phyloP scores from a whole-genome alignment of 2,329 filamentous ascomycete species.

The Trichoderma gracile region DNA sequence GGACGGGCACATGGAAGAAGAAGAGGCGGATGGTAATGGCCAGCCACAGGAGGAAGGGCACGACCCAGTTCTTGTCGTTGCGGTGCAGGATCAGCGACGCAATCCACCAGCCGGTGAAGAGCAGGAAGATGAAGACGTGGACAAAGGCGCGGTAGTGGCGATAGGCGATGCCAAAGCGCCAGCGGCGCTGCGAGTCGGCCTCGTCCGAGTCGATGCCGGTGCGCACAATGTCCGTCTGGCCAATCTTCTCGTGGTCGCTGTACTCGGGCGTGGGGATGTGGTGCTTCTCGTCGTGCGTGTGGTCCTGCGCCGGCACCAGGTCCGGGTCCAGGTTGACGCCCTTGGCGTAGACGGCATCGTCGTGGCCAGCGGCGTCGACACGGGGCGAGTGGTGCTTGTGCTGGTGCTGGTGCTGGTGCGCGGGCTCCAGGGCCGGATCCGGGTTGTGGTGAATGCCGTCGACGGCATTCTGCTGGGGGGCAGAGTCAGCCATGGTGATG shows the following conservation, averaged over 20 bases:
- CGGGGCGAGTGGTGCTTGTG: slow-evolving; percentile 46
- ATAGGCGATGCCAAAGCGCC: slow-evolving; percentile 43
- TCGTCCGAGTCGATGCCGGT: slow-evolving; percentile 34
- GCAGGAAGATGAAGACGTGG: slow-evolving; percentile 48
- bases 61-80: slow-evolving; percentile 73
- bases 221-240: slow-evolving; percentile 36
- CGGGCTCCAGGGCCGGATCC: slow-evolving; percentile 40
- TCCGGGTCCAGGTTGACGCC: slow-evolving; percentile 42
- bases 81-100: slow-evolving; percentile 71
- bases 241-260: slow-evolving; percentile 43
- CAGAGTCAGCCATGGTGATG: slow-evolving; percentile 19
- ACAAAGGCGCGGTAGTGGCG: slow-evolving; percentile 47
- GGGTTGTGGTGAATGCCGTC: slow-evolving; percentile 33
- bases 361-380: slow-evolving; percentile 37
- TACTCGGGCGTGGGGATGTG: slow-evolving; percentile 39
- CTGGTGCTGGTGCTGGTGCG: slow-evolving; percentile 47
- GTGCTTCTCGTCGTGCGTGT: slow-evolving; percentile 35
- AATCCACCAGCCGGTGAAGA: slow-evolving; percentile 70
- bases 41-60: slow-evolving; percentile 81
- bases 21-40: slow-evolving; percentile 71
- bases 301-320: slow-evolving; percentile 38
- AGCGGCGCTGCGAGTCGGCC: slow-evolving; percentile 29
- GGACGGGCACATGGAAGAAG: slow-evolving; percentile 70
- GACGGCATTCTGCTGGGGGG: slow-evolving; percentile 17
- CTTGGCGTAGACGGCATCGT: slow-evolving; percentile 51